Percentiles rank a stretch among this genome's conserved stretches.
These are phyloP conservation scores for Stagonosporopsis vannaccii DNA, from an alignment of 2,329 filamentous ascomycete genomes.

Conservation along the genomic window DNA sequence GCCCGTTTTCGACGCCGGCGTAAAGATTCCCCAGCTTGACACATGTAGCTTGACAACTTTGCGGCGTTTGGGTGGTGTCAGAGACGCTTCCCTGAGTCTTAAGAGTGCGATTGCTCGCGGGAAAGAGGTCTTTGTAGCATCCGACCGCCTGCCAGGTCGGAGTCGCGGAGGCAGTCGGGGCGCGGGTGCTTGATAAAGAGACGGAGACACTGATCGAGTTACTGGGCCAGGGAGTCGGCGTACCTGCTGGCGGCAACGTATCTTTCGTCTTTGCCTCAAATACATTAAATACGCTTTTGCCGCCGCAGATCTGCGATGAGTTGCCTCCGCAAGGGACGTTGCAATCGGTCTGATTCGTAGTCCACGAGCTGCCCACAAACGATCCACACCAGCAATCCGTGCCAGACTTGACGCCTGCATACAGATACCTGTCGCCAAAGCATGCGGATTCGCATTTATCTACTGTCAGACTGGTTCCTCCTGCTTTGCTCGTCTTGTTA, in stretches of 20 bases:
- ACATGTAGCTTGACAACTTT: neutral
- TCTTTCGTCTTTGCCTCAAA: neutral
- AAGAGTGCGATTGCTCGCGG: neutral
- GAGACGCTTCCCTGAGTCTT: neutral
- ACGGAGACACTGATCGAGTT: no score
- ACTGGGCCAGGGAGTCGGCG: neutral
- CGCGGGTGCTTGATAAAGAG: no score
- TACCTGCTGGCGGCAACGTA: neutral
- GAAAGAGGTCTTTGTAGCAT: neutral
- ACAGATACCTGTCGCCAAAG: neutral
- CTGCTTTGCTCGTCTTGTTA: neutral
- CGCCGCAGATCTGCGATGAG: neutral
- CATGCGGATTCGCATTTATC: neutral
- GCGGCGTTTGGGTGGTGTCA: neutral
- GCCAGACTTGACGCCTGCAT: neutral
- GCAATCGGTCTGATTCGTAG: neutral
- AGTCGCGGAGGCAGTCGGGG: neutral
- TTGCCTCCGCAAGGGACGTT: neutral
- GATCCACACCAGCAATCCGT: neutral
- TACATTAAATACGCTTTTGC: neutral
- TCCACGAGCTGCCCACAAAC: neutral
- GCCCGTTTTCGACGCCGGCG: neutral
- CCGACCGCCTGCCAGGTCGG: neutral
- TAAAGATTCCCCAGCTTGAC: neutral
- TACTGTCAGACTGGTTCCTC: neutral